phyloP scores from a whole-genome alignment of 129 eudicot genomes.

The Artemisia argyi region DNA sequence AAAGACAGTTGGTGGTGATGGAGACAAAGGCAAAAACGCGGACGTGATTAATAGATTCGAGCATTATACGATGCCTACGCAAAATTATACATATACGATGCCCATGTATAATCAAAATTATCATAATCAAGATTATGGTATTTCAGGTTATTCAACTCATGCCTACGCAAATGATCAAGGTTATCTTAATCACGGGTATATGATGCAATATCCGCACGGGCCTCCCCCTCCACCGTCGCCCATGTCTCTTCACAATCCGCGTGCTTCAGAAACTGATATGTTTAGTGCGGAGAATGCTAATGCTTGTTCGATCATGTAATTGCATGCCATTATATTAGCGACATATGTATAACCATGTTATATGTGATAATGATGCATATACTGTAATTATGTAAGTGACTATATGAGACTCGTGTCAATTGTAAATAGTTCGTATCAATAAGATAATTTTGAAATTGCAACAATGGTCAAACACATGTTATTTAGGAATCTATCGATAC shows the following conservation, averaged over 20 bases:
- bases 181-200: conserved; percentile 33
- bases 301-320: conserved; percentile 66
- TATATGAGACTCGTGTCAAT: not conserved
- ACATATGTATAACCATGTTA: not conserved
- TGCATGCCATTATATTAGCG: not conserved
- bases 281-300: conserved; percentile 69
- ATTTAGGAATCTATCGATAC: not conserved
- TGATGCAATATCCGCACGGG: conserved; percentile 29
- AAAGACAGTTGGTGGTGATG: conserved; percentile 21
- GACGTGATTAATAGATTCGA: conserved; percentile 57
- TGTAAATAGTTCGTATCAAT: conserved; percentile 24
- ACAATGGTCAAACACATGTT: not conserved
- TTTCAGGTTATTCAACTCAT: conserved; percentile 21
- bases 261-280: conserved; percentile 37
- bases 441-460: conserved; percentile 11
- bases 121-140: conserved; percentile 55
- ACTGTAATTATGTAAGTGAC: not conserved
- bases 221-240: conserved; percentile 47
- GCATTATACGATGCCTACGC: conserved; percentile 38
- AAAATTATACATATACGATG: conserved; percentile 46
- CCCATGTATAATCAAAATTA: conserved; percentile 49
- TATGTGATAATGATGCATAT: conserved; percentile 10
- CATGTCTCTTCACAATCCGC: conserved; percentile 26
- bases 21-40: conserved; percentile 21
- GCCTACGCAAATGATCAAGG: no score